Evolutionary conservation across 2,329 filamentous ascomycete species (phyloP).

Genomic region (Shiraia sp.): DNA sequence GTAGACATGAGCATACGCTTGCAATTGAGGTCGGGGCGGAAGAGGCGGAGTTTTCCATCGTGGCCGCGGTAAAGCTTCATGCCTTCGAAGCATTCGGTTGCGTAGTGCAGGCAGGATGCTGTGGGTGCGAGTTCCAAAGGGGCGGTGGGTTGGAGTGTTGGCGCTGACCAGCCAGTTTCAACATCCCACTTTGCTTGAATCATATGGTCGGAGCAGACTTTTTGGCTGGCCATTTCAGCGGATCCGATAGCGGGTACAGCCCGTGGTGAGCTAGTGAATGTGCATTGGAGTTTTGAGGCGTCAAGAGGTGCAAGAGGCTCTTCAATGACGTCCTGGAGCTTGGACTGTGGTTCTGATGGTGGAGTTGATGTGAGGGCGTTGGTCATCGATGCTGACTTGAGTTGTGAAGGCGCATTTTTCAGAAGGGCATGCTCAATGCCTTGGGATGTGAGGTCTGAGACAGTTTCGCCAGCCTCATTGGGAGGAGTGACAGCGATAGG

Average conservation of each 20-base stretch:
- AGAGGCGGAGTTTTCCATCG: slow-evolving; percentile 74
- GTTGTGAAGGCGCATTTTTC: slow-evolving; percentile 36
- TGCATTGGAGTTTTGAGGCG: slow-evolving; percentile 49
- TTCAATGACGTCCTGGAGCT: slow-evolving; percentile 13
- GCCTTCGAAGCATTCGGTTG: slow-evolving; percentile 89
- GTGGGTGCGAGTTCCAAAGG: slow-evolving; percentile 79
- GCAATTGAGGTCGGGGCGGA: slow-evolving; percentile 76
- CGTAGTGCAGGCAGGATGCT: slow-evolving; percentile 82
- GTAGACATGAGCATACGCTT: slow-evolving; percentile 62
- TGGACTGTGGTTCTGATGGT: slow-evolving; percentile 21
- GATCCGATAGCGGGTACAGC: slow-evolving; percentile 47
- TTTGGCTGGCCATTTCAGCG: slow-evolving; percentile 45
- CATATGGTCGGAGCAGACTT: slow-evolving; percentile 82
- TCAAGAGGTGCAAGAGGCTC: slow-evolving; percentile 46
- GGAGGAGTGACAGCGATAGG: slow-evolving; percentile 40
- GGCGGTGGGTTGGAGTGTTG: slow-evolving; percentile 76
- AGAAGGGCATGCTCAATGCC: slow-evolving; percentile 38
- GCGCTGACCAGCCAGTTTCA: slow-evolving; percentile 70
- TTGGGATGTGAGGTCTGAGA: slow-evolving; percentile 35
- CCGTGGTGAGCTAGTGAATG: slow-evolving; percentile 47
- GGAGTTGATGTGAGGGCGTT: slow-evolving; percentile 28
- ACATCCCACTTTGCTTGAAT: slow-evolving; percentile 71
- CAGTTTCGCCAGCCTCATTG: slow-evolving; percentile 22
- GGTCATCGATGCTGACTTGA: slow-evolving; percentile 29
- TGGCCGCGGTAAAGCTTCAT: slow-evolving; percentile 72